These are phyloP conservation scores for Penicillium odoratum DNA, from an alignment of 495 filamentous ascomycete genomes.

Conservation along the genomic window DNA sequence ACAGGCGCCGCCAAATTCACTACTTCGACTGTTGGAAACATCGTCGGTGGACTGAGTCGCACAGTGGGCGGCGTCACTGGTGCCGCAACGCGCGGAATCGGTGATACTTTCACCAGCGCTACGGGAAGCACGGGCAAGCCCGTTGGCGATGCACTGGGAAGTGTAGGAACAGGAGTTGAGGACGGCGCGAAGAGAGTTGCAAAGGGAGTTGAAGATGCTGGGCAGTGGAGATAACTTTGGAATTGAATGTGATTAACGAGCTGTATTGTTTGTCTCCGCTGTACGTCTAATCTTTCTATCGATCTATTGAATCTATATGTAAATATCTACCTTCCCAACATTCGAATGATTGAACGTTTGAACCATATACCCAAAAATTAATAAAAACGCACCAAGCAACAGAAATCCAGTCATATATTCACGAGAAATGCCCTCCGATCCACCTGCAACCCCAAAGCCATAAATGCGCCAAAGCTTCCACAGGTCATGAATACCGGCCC, in stretches of 20 bases:
- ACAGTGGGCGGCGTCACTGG: constrained; percentile 71
- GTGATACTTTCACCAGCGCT: constrained; percentile 61
- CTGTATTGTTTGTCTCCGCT: too few species aligned
- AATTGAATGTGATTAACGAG: too few species aligned
- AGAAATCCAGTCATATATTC: constrained; percentile 1
- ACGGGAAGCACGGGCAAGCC: constrained; percentile 64
- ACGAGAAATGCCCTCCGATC: constrained; percentile 9
- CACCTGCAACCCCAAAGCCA: constrained; percentile 20
- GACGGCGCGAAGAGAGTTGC: constrained; percentile 55
- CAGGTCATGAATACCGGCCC: constrained; percentile 32
- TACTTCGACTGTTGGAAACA: constrained; percentile 57
- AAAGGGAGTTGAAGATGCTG: constrained; percentile 67
- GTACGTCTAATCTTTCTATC: background rate
- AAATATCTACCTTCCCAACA: background rate
- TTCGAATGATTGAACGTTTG: too few species aligned
- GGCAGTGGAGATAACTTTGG: constrained; percentile 55
- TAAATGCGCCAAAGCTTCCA: constrained; percentile 20
- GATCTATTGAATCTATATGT: constrained; percentile 5
- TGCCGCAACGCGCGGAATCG: constrained; percentile 62
- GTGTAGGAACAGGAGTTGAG: constrained; percentile 60
- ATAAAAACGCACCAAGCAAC: background rate
- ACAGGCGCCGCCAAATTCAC: constrained; percentile 48
- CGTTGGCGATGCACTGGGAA: constrained; percentile 64
- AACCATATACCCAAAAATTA: background rate
- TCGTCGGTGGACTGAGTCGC: constrained; percentile 61